phyloP scores from a whole-genome alignment of 73 alveolate genomes.

The Tetrahymena borealis region DNA sequence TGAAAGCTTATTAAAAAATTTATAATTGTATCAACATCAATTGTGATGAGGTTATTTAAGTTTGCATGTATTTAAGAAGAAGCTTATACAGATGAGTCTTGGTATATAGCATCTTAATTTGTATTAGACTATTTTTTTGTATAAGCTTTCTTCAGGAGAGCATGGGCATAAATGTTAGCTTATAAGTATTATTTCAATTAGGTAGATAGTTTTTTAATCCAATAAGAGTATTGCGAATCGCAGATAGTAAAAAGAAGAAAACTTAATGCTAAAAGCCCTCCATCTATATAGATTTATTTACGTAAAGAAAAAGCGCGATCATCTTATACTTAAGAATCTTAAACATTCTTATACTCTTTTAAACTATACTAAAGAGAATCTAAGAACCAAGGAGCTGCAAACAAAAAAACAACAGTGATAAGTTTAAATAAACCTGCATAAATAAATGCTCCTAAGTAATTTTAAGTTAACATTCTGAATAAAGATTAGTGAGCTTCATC shows the following conservation, averaged over 20 bases:
- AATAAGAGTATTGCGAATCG: background rate
- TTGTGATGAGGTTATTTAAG: background rate
- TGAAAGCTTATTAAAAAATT: background rate
- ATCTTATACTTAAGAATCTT: background rate
- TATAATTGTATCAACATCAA: background rate
- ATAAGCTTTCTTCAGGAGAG: background rate
- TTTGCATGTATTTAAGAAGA: background rate
- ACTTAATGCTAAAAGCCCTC: background rate
- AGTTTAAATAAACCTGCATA: background rate
- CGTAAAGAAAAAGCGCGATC: background rate
- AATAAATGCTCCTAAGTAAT: background rate
- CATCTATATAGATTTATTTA: background rate
- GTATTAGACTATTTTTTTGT: background rate
- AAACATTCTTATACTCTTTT: background rate
- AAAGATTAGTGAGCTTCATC: background rate
- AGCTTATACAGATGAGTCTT: too few species aligned
- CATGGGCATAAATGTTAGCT: background rate
- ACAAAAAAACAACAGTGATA: background rate
- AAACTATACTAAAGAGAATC: background rate
- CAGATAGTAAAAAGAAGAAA: background rate
- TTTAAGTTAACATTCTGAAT: background rate
- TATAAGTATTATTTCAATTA: background rate
- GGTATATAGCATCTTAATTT: background rate
- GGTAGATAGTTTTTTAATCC: background rate
- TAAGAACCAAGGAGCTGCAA: background rate